Conservation (phyloP, 306 rosid genomes). For the Cucurbita moschata region DNA sequence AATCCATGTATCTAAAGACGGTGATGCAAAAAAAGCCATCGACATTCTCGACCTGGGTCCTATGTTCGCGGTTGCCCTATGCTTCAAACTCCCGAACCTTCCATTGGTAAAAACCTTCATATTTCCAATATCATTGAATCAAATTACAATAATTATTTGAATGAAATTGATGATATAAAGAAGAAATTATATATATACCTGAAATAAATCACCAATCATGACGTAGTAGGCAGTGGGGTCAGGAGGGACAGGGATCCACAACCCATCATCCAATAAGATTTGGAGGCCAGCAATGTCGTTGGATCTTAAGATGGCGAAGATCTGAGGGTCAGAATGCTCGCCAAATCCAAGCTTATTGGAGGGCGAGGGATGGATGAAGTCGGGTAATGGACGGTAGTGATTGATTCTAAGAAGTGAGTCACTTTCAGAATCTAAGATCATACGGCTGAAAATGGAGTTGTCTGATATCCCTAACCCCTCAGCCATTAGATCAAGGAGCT, state of each 20-base stretch:
- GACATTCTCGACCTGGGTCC: constrained; percentile 50
- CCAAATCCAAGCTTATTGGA: constrained; percentile 49
- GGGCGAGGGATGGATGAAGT: constrained; percentile 9
- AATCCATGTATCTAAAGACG: constrained; percentile 46
- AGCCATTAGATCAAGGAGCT: constrained; percentile 63
- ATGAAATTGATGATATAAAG: too few relatives aligned
- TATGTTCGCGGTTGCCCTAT: constrained; percentile 47
- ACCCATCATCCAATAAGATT: constrained; percentile 46
- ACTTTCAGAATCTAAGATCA: constrained; percentile 49
- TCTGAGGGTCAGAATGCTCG: constrained; percentile 97
- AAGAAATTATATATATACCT: constrained; percentile 22
- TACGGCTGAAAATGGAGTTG: constrained; percentile 35
- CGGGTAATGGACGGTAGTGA: constrained; percentile 46
- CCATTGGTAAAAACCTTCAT: constrained; percentile 67
- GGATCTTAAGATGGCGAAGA: constrained; percentile 70
- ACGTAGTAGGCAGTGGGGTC: constrained; percentile 55
- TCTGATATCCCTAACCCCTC: constrained; percentile 67
- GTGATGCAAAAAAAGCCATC: constrained; percentile 69
- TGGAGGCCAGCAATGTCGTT: constrained; percentile 78
- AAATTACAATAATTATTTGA: too few relatives aligned
- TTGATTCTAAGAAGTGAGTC: constrained; percentile 76
- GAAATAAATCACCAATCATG: constrained; percentile 75
- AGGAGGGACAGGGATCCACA: constrained; percentile 73
- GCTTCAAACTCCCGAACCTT: constrained; percentile 52
- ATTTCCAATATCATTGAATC: too few relatives aligned